Conservation (phyloP, 1,139 yeast species). For the Kurtzmaniella quercitrusa region DNA sequence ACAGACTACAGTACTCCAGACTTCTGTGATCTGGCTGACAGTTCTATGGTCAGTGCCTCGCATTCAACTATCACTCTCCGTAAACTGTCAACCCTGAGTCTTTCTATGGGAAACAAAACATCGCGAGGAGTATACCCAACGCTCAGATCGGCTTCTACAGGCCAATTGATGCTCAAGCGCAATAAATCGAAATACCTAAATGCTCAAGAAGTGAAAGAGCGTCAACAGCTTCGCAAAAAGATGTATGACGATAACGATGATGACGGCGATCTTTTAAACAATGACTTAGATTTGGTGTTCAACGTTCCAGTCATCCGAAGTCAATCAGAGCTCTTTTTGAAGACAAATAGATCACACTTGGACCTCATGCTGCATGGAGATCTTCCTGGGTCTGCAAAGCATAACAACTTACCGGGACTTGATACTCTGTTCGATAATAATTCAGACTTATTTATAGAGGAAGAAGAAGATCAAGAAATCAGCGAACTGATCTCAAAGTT, state of each 20-base stretch:
- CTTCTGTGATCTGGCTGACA: not conserved
- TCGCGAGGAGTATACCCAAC: not conserved
- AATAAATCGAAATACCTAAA: slow-evolving; percentile 35
- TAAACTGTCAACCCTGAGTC: slow-evolving; percentile 1
- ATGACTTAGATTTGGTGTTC: slow-evolving; percentile 39
- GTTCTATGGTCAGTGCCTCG: not conserved
- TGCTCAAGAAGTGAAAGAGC: slow-evolving; percentile 35
- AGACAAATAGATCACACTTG: slow-evolving; percentile 20
- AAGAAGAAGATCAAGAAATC: slow-evolving; percentile 22
- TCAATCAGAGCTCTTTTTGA: slow-evolving; percentile 31
- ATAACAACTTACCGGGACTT: slow-evolving; percentile 26
- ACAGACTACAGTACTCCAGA: not conserved
- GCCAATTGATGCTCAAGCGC: slow-evolving; percentile 14
- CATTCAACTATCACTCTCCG: not conserved
- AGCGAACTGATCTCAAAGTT: slow-evolving; percentile 34
- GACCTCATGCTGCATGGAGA: slow-evolving; percentile 28
- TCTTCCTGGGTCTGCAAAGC: slow-evolving; percentile 25
- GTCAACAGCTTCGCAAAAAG: slow-evolving; percentile 38
- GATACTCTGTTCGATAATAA: slow-evolving; percentile 6
- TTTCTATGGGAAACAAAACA: not conserved
- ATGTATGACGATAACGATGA: slow-evolving; percentile 41
- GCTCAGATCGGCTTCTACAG: not conserved
- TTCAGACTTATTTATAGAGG: slow-evolving; percentile 7
- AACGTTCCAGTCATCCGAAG: slow-evolving; percentile 44
- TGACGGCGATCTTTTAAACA: slow-evolving; percentile 38